These are phyloP conservation scores for Wallemia ichthyophaga DNA, from an alignment of 1,284 basidiomycete species.

Conservation along the genomic window DNA sequence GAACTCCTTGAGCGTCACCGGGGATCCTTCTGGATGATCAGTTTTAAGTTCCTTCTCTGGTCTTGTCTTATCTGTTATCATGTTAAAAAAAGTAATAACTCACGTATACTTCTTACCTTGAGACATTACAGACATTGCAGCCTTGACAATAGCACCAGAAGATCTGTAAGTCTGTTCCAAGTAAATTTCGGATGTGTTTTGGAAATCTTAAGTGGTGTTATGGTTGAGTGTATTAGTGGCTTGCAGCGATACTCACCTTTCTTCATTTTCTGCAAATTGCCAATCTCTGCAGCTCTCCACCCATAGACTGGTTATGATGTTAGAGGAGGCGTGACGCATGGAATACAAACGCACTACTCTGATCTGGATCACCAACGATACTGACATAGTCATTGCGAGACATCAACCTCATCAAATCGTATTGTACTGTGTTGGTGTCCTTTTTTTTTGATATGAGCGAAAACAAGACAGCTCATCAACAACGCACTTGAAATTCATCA, in stretches of 20 bases:
- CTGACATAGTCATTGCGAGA: slow-evolving; percentile 32
- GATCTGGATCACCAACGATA: slow-evolving; percentile 74
- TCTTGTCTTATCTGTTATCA: slow-evolving; percentile 12
- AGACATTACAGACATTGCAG: slow-evolving; percentile 44
- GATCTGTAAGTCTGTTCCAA: slow-evolving; percentile 72
- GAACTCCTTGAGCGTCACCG: slow-evolving; percentile 21
- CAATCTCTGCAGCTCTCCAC: slow-evolving; percentile 58
- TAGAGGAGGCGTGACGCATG: neutral
- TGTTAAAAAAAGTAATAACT: neutral
- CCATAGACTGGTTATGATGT: slow-evolving; percentile 32
- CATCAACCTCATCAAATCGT: slow-evolving; percentile 49
- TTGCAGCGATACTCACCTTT: slow-evolving; percentile 28
- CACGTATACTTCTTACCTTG: slow-evolving; percentile 26
- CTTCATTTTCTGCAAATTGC: slow-evolving; percentile 46
- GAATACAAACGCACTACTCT: slow-evolving; percentile 24
- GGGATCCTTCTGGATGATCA: slow-evolving; percentile 29
- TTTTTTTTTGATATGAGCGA: too few relatives aligned
- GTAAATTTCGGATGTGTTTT: slow-evolving; percentile 31
- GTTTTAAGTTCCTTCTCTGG: slow-evolving; percentile 48
- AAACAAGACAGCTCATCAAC: slow-evolving; percentile 12
- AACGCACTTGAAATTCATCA: slow-evolving; percentile 44
- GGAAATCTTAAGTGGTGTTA: slow-evolving; percentile 36
- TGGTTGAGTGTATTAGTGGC: too few relatives aligned
- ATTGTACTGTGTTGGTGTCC: slow-evolving; percentile 66
- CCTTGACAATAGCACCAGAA: slow-evolving; percentile 41